Percentiles rank a stretch among this genome's conserved stretches.
These are phyloP conservation scores for Jatropha multifida DNA, from an alignment of 441 rosid genomes.

Conservation along the genomic window DNA sequence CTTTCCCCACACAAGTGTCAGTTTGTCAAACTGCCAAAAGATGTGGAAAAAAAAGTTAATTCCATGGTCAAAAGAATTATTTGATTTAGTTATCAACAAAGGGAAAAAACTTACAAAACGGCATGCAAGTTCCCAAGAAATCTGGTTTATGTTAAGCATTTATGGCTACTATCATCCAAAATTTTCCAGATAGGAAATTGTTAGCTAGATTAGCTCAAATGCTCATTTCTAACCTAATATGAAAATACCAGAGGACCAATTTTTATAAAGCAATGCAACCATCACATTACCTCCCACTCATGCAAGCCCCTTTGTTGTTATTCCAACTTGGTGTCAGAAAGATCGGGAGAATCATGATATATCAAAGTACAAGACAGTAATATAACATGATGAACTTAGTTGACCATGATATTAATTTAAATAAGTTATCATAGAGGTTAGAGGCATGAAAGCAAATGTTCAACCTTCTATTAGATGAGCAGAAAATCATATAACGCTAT, in stretches of 20 bases:
- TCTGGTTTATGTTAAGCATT: neutral
- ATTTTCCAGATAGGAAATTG: neutral
- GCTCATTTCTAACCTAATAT: neutral
- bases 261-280: conserved; percentile 8
- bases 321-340: conserved; percentile 25
- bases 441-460: neutral
- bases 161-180: neutral
- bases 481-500: neutral
- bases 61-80: neutral
- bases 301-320: neutral
- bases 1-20: conserved; percentile 87
- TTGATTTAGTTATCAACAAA: neutral
- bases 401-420: neutral
- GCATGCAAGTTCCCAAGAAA: neutral
- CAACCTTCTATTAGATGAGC: neutral
- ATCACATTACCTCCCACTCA: conserved; percentile 1
- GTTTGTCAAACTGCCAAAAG: conserved; percentile 75
- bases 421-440: neutral
- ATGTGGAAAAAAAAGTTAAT: conserved; percentile 18
- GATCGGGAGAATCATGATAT: conserved; percentile 2
- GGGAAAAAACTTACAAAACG: neutral
- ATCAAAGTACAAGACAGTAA: neutral
- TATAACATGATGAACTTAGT: neutral
- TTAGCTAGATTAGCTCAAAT: neutral
- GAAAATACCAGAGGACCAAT: neutral